Evolutionary conservation across 345 rosid species (phyloP).

Genomic region (Pistacia integerrima): DNA sequence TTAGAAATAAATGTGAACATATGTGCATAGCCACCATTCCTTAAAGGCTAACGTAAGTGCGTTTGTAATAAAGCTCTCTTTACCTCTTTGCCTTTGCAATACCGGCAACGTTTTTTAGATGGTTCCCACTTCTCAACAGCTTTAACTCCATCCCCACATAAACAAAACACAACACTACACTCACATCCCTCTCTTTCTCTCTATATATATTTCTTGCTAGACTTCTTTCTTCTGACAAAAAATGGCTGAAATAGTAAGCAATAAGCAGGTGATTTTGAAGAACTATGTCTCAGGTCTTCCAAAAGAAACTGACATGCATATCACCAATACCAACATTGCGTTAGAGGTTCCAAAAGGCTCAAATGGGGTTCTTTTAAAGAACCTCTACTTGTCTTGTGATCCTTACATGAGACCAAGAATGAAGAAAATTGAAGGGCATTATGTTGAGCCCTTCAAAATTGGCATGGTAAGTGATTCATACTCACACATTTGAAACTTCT

Average conservation of each 20-base stretch:
- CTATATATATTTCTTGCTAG: background rate
- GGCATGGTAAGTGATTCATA: conserved; percentile 17
- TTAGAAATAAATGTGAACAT: too few species aligned
- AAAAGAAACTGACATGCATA: conserved; percentile 25
- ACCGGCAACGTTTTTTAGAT: too few species aligned
- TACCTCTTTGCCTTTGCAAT: too few species aligned
- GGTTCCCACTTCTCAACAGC: background rate
- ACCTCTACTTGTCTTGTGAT: conserved; percentile 29
- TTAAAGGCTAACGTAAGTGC: too few species aligned
- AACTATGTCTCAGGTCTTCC: conserved; percentile 23
- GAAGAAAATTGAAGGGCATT: background rate
- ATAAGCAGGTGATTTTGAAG: conserved; percentile 36
- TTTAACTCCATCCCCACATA: background rate
- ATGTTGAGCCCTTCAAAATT: background rate
- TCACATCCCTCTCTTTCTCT: background rate
- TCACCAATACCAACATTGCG: background rate
- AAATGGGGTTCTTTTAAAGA: conserved; percentile 18
- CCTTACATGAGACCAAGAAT: conserved; percentile 18
- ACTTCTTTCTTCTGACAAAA: background rate
- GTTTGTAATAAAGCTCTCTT: too few species aligned
- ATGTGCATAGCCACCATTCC: too few species aligned
- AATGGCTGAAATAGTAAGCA: conserved; percentile 17
- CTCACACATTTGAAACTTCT: too few species aligned
- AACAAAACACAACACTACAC: background rate
- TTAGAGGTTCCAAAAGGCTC: conserved; percentile 8